A percentile compares a stretch with the other conserved stretches of the same genome.
Evolutionary conservation across 495 filamentous ascomycete species (phyloP).

Genomic region (Neurospora sp.): DNA sequence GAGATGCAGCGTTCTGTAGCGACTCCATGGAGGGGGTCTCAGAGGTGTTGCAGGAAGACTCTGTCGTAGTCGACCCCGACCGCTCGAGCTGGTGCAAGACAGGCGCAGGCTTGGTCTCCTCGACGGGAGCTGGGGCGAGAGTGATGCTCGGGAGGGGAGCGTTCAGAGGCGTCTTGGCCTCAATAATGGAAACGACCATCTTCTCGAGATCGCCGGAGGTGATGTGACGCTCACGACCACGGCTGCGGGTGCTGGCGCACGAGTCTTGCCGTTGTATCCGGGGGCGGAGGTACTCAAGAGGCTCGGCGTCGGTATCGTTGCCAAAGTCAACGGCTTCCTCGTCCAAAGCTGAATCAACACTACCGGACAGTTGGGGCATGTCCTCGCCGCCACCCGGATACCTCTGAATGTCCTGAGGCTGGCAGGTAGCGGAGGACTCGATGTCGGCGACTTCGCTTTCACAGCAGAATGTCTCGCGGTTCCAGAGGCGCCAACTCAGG

Average conservation of each 20-base stretch:
- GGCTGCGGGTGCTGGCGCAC: constrained; percentile 47
- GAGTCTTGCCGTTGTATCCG: constrained; percentile 47
- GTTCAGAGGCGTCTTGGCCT: constrained; percentile 60
- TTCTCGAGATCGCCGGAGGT: constrained; percentile 78
- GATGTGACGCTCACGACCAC: constrained; percentile 79
- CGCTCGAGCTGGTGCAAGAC: constrained; percentile 18
- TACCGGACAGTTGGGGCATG: constrained; percentile 80
- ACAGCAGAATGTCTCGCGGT: constrained; percentile 91
- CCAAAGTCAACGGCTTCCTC: constrained; percentile 64
- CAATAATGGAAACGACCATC: constrained; percentile 76
- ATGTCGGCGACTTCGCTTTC: constrained; percentile 39
- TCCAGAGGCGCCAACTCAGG: constrained; percentile 93
- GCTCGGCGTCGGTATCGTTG: constrained; percentile 28
- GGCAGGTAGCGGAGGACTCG: constrained; percentile 27
- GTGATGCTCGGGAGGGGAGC: constrained; percentile 45
- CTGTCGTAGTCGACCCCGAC: constrained; percentile 28
- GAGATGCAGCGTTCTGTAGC: constrained; percentile 23
- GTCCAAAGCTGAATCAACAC: constrained; percentile 74
- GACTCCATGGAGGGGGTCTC: constrained; percentile 20
- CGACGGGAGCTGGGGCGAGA: constrained; percentile 3
- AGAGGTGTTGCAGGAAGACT: constrained; percentile 24
- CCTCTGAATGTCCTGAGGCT: constrained; percentile 38
- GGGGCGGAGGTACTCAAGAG: constrained; percentile 48
- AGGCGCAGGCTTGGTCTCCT: constrained; percentile 17
- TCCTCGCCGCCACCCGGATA: constrained; percentile 30